A percentile compares a stretch with the other conserved stretches of the same genome.
These are phyloP conservation scores for Kokia cookei DNA, from an alignment of 441 rosid species.

Conservation along the genomic window DNA sequence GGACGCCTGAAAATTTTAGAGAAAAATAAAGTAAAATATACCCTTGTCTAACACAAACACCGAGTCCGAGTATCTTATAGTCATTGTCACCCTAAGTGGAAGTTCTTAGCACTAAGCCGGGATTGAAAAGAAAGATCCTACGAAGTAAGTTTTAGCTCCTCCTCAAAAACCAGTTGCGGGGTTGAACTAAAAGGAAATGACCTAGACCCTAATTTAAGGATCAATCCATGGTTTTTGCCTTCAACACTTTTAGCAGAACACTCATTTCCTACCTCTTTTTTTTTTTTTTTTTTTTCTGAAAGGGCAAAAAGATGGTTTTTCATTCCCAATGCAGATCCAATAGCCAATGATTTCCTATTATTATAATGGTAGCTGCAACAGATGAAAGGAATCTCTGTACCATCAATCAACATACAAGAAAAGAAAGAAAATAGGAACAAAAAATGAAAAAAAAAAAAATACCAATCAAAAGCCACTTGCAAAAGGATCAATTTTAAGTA, in stretches of 20 bases:
- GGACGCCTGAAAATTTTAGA: not conserved
- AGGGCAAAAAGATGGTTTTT: constrained; percentile 22
- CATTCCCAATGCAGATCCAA: constrained; percentile 55
- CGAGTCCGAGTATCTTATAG: not conserved
- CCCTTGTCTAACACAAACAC: not conserved
- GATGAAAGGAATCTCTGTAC: constrained; percentile 53
- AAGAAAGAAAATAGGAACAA: constrained; percentile 28
- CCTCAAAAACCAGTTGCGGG: not conserved
- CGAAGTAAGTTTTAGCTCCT: not conserved
- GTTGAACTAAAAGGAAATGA: constrained; percentile 1
- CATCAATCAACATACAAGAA: constrained; percentile 24
- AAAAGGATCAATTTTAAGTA: constrained; percentile 6
- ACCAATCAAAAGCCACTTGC: constrained; percentile 25
- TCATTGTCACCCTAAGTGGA: not conserved
- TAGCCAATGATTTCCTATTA: constrained; percentile 33
- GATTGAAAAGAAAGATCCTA: not conserved
- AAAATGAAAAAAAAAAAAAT: not conserved
- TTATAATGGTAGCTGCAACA: constrained; percentile 28
- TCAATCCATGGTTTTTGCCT: constrained; percentile 3
- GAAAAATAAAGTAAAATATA: not conserved
- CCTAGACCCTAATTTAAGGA: constrained; percentile 4
- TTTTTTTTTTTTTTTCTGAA: not conserved
- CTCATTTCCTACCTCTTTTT: not conserved
- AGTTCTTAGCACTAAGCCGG: not conserved
- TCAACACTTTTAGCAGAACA: not conserved